Base-by-base conservation (phyloP, 129 eudicot species). In the Centrapalus pauciflorus region DNA sequence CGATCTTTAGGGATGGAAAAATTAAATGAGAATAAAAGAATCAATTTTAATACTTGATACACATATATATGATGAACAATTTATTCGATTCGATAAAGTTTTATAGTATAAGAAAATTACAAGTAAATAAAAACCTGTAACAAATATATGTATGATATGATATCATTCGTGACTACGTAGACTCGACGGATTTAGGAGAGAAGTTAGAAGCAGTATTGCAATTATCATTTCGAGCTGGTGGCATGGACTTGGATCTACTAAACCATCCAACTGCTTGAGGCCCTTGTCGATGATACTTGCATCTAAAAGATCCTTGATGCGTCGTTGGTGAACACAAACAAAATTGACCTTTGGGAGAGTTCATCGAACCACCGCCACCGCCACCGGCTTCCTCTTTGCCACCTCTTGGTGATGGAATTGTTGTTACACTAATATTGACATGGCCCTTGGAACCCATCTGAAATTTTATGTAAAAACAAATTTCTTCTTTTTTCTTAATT, bases 301-400 rank as follows among this genome's bases (percentile, higher is more conserved):
- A 88, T 75, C 96, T 61, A 56, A 88, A 88, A 1, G 96, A 88
- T 0, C 96, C 96, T 30, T 77, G 81, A 73, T 88, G 96, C 0
- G 88, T 88, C 5, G 96, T 88, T 13, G 96, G 96, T 0, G 96
- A 88, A 14, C 96, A 88, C 69, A 88, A 41, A 49, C 95, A 87
- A 33, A 76, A 61, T n/a, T 73, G 78, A 19, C 85, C 91, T 73
- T 66, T 79, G 0, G 92, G 87, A 1, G 87, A 83, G 17, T 48
- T 77, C 26, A 10, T 8, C n/a, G 48, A 43, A 66, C 61, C 67
- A 2, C 64, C 69, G 59, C 70, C 40, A 54, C 51, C 61, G 14
- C 37, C 33, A 16, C 56, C 25, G n/a, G 4, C 51, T 13, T 68
- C 80, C 7, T 49, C 80, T 61, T 68, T 76, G 48, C 68, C 75